Evolutionary conservation across 2,329 filamentous ascomycete genomes (phyloP), one percentile per base, ranked within the genome.

Genomic region (Epichloe scottii): DNA sequence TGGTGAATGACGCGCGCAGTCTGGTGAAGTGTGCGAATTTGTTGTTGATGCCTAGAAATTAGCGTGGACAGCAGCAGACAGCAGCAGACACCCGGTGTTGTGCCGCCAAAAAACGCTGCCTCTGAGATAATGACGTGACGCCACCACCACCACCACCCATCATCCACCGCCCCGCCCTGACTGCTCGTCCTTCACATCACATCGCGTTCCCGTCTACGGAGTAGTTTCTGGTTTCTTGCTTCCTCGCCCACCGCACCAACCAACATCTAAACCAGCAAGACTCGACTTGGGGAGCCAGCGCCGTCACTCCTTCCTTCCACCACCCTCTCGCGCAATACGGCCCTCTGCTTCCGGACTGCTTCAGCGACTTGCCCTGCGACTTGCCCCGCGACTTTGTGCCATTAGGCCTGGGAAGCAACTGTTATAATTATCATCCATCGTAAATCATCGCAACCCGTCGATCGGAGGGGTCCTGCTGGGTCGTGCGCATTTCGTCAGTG

Each of bases 101-200:
- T 30, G 30, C 30, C 30, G 30, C 30, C 30, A 2, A 30, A 30
- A 2, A 30, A 30, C 30, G 10, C 30, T 30, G 30, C 10, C 30
- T 30, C 10, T 11, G 1, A 30, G 4, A 21, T 21, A n/a, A 14
- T 41, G 39, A 23, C 42, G 26, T 26, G 34, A 45, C 37, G 45
- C 45, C 44, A 4, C 30, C 30, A 4, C 30, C 30, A 30, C 8
- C 26, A 8, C 6, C 26, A 26, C 26, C 26, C 26, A 23, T 4
- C 21, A 33, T 43, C 44, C 45, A 34, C 14, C 38, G 42, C 26
- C 43, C 37, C 44, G n/a, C 44, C 38, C 34, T 21, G 38, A 14
- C 49, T 37, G 39, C 45, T 45, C 44, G 46, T 45, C 40, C 41
- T 46, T 40, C 40, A 30, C 50, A 51, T 51, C 50, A 51, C 50